Evolutionary conservation across 73 alveolate genomes (phyloP), one percentile per base, ranked within the genome.

Genomic region (Stentor coeruleus): DNA sequence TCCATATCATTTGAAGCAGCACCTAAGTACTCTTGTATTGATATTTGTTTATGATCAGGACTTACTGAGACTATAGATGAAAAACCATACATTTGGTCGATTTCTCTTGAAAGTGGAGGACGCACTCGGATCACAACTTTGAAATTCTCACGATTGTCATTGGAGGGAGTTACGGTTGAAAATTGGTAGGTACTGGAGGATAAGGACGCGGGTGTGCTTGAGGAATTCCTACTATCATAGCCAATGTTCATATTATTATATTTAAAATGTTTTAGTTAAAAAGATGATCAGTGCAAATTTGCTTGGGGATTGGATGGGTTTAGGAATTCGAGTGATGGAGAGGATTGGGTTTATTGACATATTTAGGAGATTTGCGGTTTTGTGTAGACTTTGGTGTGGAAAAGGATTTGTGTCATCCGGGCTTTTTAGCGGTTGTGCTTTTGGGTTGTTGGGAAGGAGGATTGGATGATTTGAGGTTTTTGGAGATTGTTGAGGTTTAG

Each of bases 71-170:
- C 89, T 77, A 92, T 88, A 20, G 96, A 82, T 59, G 93, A 91
- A 59, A 92, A 89, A 35, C 91, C 92, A 4, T 90, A 75, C 26
- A 84, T 81, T 49, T 86, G 89, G 39, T 90, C 93, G 49, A 80
- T 86, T 75, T 92, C 97, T 74, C 96, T 73, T 74, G 93, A 86
- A 77, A 92, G 59, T 0, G 97, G 97, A 2, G 97, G 97, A 38
- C 97, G 87, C 1, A 91, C 86, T 84, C 97, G 83, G 30, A 92
- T 91, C 39, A 82, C 92, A 3, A 92, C 98, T 81, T 89, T 87
- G 49, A 92, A 86, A 82, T 89, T 89, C 60, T 88, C 97, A 41
- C 80, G 59, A 35, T 77, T 88, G 2, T 57, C 73, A 57, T 57
- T 57, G 15, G 73, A 20, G 28, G 15, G 73, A 1, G 73, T 1